Conservation (phyloP, 2,329 filamentous ascomycete species). For the Raffaelea albimanens region DNA sequence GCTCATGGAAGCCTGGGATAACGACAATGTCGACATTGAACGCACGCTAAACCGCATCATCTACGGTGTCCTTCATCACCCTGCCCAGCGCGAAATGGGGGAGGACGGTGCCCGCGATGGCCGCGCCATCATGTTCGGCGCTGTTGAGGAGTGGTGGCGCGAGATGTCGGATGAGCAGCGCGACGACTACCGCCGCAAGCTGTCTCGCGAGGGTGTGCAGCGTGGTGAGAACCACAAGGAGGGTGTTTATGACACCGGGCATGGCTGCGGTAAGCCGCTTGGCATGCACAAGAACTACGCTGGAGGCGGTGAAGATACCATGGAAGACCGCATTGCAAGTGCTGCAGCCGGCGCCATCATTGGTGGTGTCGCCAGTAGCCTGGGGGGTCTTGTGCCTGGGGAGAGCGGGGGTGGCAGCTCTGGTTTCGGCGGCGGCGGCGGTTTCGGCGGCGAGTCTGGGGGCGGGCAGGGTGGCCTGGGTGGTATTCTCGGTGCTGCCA, state of each 20-base stretch:
- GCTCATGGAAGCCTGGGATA: slow-evolving; percentile 79
- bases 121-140: slow-evolving; percentile 67
- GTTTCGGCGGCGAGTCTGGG: neutral
- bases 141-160: slow-evolving; percentile 76
- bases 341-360: slow-evolving; percentile 48
- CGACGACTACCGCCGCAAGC: slow-evolving; percentile 60
- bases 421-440: slow-evolving; percentile 3
- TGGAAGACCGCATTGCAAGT: slow-evolving; percentile 47
- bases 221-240: slow-evolving; percentile 78
- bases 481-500: slow-evolving; percentile 61
- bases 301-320: slow-evolving; percentile 32
- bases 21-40: slow-evolving; percentile 60
- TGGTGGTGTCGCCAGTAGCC: slow-evolving; percentile 33
- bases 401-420: neutral
- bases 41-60: slow-evolving; percentile 68
- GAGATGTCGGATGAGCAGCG: slow-evolving; percentile 52
- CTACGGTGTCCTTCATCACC: slow-evolving; percentile 77
- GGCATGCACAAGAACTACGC: slow-evolving; percentile 61
- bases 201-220: slow-evolving; percentile 70
- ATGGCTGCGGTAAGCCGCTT: slow-evolving; percentile 72
- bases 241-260: slow-evolving; percentile 72
- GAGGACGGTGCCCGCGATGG: slow-evolving; percentile 64
- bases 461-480: slow-evolving; percentile 57
- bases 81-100: slow-evolving; percentile 63
- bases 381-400: slow-evolving; percentile 2